These are phyloP conservation scores for Ensete glaucum DNA, from an alignment of 176 grass and related monocot genomes.

Conservation along the genomic window DNA sequence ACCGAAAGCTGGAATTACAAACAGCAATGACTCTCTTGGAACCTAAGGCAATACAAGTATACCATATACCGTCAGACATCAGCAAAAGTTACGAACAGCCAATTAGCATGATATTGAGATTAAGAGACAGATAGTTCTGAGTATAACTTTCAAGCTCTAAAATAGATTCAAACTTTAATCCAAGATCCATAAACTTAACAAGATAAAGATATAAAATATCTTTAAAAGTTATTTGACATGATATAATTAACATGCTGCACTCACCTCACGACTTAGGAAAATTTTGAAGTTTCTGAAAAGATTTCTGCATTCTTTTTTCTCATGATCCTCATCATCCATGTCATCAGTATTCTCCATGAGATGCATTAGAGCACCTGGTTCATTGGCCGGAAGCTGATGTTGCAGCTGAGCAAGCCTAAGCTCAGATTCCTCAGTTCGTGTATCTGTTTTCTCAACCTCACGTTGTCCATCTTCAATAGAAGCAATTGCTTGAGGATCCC, in stretches of 20 bases:
- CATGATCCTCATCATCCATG: conserved; percentile 38
- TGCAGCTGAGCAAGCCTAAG: conserved; percentile 87
- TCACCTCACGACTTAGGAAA: conserved; percentile 88
- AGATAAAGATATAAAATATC: too few relatives aligned
- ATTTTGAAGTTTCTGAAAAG: conserved; percentile 88
- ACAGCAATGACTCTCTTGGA: conserved; percentile 86
- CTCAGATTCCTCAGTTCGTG: conserved; percentile 58
- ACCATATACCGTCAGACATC: neutral
- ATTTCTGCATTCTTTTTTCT: conserved; percentile 55
- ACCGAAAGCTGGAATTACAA: conserved; percentile 90
- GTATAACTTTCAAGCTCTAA: neutral
- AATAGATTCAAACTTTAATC: neutral
- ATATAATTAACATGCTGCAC: neutral
- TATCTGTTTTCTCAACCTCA: conserved; percentile 30
- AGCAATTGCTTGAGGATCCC: conserved; percentile 24
- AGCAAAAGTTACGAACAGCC: too few relatives aligned
- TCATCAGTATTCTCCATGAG: conserved; percentile 66
- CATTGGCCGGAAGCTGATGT: conserved; percentile 79
- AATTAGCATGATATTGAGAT: too few relatives aligned
- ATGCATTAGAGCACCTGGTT: conserved; percentile 90
- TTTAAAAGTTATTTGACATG: neutral
- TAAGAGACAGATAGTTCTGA: too few relatives aligned
- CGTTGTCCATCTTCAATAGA: conserved; percentile 34
- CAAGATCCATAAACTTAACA: too few relatives aligned
- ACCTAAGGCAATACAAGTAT: conserved; percentile 37